Conservation (phyloP, 805 yeast species). For the Saturnispora gosingensis region DNA sequence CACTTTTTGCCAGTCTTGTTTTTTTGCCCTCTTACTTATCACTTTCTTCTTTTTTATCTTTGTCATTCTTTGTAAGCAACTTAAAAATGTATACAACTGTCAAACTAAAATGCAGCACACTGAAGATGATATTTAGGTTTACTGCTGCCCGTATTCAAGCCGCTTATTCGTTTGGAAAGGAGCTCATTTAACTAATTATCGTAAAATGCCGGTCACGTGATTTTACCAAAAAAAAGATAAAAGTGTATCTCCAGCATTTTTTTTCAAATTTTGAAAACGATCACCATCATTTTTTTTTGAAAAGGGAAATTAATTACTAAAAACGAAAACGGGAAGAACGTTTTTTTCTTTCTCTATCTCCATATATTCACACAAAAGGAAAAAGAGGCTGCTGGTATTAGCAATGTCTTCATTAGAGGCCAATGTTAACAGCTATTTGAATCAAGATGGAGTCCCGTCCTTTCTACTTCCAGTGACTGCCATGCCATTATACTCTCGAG, state of each 20-base stretch:
- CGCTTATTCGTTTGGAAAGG: neutral
- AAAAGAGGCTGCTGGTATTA: neutral
- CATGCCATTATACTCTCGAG: slow-evolving; percentile 3
- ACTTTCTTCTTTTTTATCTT: too few relatives aligned
- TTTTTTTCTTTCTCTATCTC: neutral
- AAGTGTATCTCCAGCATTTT: neutral
- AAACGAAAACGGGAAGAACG: neutral
- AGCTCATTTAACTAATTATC: neutral
- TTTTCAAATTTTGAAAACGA: neutral
- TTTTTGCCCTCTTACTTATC: neutral
- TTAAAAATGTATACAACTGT: too few relatives aligned
- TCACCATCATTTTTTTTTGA: neutral
- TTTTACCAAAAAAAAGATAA: neutral
- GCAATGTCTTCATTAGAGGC: neutral
- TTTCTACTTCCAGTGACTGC: slow-evolving; percentile 3
- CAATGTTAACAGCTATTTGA: neutral
- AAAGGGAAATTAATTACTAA: neutral
- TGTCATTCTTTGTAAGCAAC: too few relatives aligned
- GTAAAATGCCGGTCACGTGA: neutral
- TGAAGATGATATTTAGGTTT: too few relatives aligned
- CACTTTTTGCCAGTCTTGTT: neutral
- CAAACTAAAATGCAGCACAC: too few relatives aligned
- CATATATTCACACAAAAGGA: neutral
- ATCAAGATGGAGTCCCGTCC: neutral
- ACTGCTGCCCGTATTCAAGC: too few relatives aligned